A percentile compares a stretch with the other conserved stretches of the same genome.
Conservation (phyloP, 1,284 basidiomycete species). For the Cryptococcus wingfieldii region DNA sequence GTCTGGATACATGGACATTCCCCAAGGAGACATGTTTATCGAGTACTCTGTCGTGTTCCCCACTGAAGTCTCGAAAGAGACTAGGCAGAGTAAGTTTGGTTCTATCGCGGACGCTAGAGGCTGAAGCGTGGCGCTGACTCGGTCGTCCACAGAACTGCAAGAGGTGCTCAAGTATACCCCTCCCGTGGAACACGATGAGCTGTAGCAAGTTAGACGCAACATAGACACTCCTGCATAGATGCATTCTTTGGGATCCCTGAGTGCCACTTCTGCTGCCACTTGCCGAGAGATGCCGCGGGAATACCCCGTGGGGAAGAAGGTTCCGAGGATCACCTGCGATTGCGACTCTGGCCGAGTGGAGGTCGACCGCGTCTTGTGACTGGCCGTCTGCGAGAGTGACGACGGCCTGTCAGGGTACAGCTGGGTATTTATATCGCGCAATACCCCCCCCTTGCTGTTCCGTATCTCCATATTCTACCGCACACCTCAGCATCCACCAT, state of each 20-base stretch:
- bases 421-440: background rate
- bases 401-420: background rate
- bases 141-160: conserved; percentile 7
- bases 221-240: background rate
- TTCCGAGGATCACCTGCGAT: background rate
- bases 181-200: conserved; percentile 12
- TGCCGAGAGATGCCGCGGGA: background rate
- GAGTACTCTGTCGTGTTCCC: conserved; percentile 89
- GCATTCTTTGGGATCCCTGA: too few relatives aligned
- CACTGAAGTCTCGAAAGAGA: conserved; percentile 59
- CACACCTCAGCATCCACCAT: conserved; percentile 10
- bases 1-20: conserved; percentile 63
- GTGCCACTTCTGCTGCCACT: background rate
- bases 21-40: conserved; percentile 77
- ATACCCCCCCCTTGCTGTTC: background rate
- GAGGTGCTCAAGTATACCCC: conserved; percentile 10
- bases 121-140: background rate
- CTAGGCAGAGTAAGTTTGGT: conserved; percentile 59
- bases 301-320: too few relatives aligned
- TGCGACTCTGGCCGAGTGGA: background rate
- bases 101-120: too few relatives aligned
- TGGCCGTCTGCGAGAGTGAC: too few relatives aligned
- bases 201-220: background rate
- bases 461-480: background rate
- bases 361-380: too few relatives aligned